These are phyloP conservation scores for Volvox africanus DNA, from an alignment of 139 green algal species.

Conservation along the genomic window DNA sequence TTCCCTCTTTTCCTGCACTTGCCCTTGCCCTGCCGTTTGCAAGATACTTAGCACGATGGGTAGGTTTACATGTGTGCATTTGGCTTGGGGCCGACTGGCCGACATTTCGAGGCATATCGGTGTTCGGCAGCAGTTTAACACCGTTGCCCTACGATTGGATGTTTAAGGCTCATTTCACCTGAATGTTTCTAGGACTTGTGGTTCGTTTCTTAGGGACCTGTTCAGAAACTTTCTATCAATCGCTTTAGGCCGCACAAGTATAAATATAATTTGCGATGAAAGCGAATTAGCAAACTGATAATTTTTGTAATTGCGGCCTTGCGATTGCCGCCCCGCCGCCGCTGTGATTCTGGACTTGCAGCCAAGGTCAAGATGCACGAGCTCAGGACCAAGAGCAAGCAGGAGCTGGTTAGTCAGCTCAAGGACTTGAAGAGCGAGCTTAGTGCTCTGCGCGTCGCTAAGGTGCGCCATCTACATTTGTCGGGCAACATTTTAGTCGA, in stretches of 20 bases:
- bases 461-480: slow-evolving; percentile 71
- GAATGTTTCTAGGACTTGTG: no score
- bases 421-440: slow-evolving; percentile 99
- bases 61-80: neutral
- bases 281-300: no score
- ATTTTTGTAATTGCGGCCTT: neutral
- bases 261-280: no score
- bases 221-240: no score
- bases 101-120: neutral
- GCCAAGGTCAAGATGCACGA: slow-evolving; percentile 96
- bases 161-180: no score
- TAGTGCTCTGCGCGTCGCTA: slow-evolving; percentile 94
- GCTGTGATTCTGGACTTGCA: slow-evolving; percentile 57
- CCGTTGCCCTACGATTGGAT: neutral
- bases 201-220: no score
- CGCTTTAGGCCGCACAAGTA: no score
- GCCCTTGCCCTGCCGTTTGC: slow-evolving; percentile 13
- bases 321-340: slow-evolving; percentile 31
- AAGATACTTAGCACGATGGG: slow-evolving; percentile 40
- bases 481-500: no score
- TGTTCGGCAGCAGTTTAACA: neutral
- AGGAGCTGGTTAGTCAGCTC: slow-evolving; percentile 91
- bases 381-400: slow-evolving; percentile 94
- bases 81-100: neutral
- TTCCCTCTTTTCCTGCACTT: slow-evolving; percentile 32